A percentile compares a stretch with the other conserved stretches of the same genome.
Conservation (phyloP, 2,329 filamentous ascomycete species). For the Incumbomyces lentus region DNA sequence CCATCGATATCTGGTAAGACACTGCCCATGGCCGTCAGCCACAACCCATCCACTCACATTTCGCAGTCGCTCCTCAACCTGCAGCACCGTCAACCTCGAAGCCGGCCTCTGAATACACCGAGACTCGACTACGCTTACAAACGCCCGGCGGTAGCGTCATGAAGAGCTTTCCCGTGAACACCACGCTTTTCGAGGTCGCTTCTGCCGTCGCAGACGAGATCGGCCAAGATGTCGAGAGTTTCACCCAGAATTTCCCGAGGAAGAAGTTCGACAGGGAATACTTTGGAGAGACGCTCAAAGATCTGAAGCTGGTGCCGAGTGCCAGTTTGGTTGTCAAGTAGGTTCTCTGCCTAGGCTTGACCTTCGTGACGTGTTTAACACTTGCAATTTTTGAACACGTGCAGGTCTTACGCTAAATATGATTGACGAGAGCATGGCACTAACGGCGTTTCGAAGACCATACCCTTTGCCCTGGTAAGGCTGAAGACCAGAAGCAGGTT, state of each 20-base stretch:
- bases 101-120: conserved; percentile 61
- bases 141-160: conserved; percentile 64
- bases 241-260: conserved; percentile 76
- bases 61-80: conserved; percentile 27
- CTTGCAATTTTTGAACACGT: background rate
- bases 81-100: conserved; percentile 45
- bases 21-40: no score
- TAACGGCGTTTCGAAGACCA: conserved; percentile 17
- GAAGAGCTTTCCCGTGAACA: conserved; percentile 81
- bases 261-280: conserved; percentile 68
- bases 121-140: conserved; percentile 73
- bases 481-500: background rate
- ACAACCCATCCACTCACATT: no score
- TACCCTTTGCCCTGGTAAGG: conserved; percentile 20
- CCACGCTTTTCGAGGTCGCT: conserved; percentile 86
- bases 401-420: background rate
- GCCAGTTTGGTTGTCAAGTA: conserved; percentile 69
- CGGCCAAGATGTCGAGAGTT: conserved; percentile 60
- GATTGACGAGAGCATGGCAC: conserved; percentile 8
- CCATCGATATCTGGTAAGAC: conserved; percentile 3
- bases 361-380: background rate
- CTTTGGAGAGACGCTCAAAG: conserved; percentile 83
- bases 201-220: conserved; percentile 62
- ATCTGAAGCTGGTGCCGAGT: conserved; percentile 80
- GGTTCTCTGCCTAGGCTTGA: conserved; percentile 5